These are phyloP conservation scores for Penicillium cataractarum DNA, from an alignment of 495 filamentous ascomycete species.

Conservation along the genomic window DNA sequence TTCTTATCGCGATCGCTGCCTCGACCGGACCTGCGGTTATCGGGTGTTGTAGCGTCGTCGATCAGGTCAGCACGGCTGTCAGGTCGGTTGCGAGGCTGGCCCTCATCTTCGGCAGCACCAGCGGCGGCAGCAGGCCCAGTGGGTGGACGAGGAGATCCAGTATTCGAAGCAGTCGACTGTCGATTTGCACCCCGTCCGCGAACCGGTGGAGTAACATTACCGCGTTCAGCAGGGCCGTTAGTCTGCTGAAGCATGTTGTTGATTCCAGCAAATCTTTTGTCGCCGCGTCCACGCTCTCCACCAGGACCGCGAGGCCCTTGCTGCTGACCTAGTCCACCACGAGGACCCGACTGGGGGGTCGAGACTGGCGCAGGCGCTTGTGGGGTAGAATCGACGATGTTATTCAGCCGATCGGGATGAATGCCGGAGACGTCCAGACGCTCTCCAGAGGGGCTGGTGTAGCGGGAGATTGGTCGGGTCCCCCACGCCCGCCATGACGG, in stretches of 20 bases:
- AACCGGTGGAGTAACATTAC: slow-evolving; percentile 35
- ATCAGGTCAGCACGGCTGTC: slow-evolving; percentile 36
- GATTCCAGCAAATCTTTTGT: slow-evolving; percentile 49
- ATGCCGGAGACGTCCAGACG: slow-evolving; percentile 43
- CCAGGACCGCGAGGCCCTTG: slow-evolving; percentile 37
- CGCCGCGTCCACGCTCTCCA: slow-evolving; percentile 44
- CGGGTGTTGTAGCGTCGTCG: slow-evolving; percentile 38
- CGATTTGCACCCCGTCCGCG: slow-evolving; percentile 45
- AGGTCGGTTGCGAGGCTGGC: slow-evolving; percentile 24
- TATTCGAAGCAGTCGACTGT: slow-evolving; percentile 32
- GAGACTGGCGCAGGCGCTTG: slow-evolving; percentile 27
- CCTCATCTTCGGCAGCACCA: slow-evolving; percentile 29
- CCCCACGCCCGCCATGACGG: slow-evolving; percentile 37
- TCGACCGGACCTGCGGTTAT: slow-evolving; percentile 31
- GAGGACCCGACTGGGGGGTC: slow-evolving; percentile 46
- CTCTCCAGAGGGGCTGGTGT: slow-evolving; percentile 32
- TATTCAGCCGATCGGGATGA: slow-evolving; percentile 54
- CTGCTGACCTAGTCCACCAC: slow-evolving; percentile 31
- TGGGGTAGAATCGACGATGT: slow-evolving; percentile 23
- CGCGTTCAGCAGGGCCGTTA: slow-evolving; percentile 37
- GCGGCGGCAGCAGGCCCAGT: slow-evolving; percentile 31
- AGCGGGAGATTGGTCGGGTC: slow-evolving; percentile 30
- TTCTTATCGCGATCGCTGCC: slow-evolving; percentile 31
- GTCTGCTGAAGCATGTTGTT: slow-evolving; percentile 52
- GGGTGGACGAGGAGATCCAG: slow-evolving; percentile 35